Conservation (phyloP, 768 basidiomycete species). For the Lactarius sp. region DNA sequence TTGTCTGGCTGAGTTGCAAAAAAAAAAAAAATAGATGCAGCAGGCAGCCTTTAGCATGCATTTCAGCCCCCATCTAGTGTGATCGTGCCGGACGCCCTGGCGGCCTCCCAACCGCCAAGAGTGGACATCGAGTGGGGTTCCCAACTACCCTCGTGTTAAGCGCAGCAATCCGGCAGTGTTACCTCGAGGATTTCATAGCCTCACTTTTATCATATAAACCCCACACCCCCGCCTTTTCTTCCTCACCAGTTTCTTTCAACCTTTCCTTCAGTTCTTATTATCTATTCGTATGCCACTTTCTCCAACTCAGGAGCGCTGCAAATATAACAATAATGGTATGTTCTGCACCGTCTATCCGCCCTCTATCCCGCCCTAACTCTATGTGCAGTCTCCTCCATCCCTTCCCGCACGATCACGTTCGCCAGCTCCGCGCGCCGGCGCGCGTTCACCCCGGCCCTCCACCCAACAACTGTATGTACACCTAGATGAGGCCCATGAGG, state of each 20-base stretch:
- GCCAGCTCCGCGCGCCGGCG: constrained; percentile 13
- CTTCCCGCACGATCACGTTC: constrained; percentile 9
- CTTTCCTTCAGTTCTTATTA: not conserved
- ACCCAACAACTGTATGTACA: constrained; percentile 14
- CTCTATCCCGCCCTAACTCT: not conserved
- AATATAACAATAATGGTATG: constrained; percentile 11
- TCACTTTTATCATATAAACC: not conserved
- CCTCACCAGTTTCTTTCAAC: not conserved
- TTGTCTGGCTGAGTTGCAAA: not conserved
- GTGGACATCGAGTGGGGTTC: not conserved
- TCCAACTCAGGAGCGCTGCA: not conserved
- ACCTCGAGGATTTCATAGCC: not conserved
- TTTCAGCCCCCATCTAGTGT: not conserved
- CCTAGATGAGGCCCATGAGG: not conserved
- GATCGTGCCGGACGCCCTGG: not conserved
- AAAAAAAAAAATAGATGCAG: not conserved
- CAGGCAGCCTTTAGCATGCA: not conserved
- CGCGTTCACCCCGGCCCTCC: not conserved
- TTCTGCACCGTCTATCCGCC: not conserved
- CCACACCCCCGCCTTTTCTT: constrained; percentile 1
- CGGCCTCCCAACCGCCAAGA: not conserved
- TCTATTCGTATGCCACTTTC: constrained; percentile 16
- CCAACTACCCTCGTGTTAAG: constrained; percentile 1
- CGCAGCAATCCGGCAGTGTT: not conserved
- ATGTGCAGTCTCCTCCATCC: constrained; percentile 13